Base-by-base conservation (phyloP, 2,329 filamentous ascomycete species). In the Fusarium bactridioides region DNA sequence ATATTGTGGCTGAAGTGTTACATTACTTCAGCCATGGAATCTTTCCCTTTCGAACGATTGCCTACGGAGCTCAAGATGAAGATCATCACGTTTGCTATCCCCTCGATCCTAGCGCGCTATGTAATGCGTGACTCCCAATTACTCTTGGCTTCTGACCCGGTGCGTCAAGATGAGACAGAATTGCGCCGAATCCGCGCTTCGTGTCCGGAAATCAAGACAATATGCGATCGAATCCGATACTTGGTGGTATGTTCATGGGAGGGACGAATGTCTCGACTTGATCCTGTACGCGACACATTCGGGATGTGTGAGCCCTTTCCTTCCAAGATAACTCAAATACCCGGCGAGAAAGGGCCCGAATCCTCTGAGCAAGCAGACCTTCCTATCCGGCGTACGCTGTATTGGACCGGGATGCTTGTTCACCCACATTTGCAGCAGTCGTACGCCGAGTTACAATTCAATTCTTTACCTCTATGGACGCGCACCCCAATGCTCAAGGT, bases 201-300 rank as follows among this genome's bases (percentile, higher is more conserved):
- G 0, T 25, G 31, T 4, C 12, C 3, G 11, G 31, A 21, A 35
- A 51, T 51, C 31, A 25, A 25, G 10, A 2, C 7, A 4, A 25
- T 51, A 11, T 35, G 16, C 23, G n/a, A 51, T 35, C 6, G 6
- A 51, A 35, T 35, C 1, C 31, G 31, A 4, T 35, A 8, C 11
- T 3, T 51, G 0, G 48, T 51, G 31, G 31, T 33, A 35, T 25
- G 8, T 25, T 11, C 12, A 4, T 0, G 0, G 0, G 47, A 16
- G 19, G 2, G 7, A 5, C 11, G 19, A 10, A 3, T 23, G 7
- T 51, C 0, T 35, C 31, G 48, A 11, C 18, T 35, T 4, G 48
- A 51, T 9, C 48, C 48, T 51, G 0, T 21, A 19, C 16, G 12
- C 6, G 48, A 51, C 12, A 25, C 12, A 19, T 25, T 35, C 15